A percentile compares a stretch with the other conserved stretches of the same genome.
Conservation (phyloP, 768 basidiomycete species). For the Lepiota venenata region DNA sequence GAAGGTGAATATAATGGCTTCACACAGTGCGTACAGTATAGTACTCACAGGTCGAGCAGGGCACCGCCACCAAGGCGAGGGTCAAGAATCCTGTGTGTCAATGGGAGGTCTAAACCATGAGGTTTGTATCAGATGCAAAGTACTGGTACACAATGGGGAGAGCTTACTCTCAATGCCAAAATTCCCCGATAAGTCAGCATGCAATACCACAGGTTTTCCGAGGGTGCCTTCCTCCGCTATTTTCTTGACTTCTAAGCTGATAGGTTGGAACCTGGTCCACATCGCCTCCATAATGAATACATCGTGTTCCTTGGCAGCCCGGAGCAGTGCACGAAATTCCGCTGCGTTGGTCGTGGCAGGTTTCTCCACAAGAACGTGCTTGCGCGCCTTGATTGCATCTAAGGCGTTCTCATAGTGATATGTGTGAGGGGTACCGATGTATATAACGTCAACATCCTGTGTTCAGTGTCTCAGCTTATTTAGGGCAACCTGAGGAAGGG, state of each 20-base stretch:
- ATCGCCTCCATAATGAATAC: conserved; percentile 93
- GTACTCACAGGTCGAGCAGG: conserved; percentile 73
- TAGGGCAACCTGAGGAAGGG: not conserved
- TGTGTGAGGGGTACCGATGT: conserved; percentile 80
- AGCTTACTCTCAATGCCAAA: conserved; percentile 61
- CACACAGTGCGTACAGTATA: not conserved
- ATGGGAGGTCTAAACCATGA: conserved; percentile 51
- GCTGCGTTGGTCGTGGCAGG: conserved; percentile 77
- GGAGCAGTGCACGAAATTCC: conserved; percentile 71
- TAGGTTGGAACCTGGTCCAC: conserved; percentile 84
- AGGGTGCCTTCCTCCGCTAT: conserved; percentile 60
- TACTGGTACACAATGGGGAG: not conserved
- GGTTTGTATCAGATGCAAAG: not conserved
- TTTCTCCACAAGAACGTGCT: conserved; percentile 89
- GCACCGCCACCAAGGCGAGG: conserved; percentile 81
- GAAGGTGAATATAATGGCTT: conserved; percentile 1
- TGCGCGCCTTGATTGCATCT: conserved; percentile 73
- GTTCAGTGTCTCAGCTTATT: not conserved
- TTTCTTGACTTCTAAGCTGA: conserved; percentile 59
- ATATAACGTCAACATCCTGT: conserved; percentile 74
- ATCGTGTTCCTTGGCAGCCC: conserved; percentile 70
- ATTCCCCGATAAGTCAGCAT: conserved; percentile 75
- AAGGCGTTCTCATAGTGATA: conserved; percentile 76
- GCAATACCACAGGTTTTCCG: conserved; percentile 62
- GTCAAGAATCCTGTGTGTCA: conserved; percentile 73